Evolutionary conservation across 805 yeast genomes (phyloP).

Genomic region (Yarrowia sp.): DNA sequence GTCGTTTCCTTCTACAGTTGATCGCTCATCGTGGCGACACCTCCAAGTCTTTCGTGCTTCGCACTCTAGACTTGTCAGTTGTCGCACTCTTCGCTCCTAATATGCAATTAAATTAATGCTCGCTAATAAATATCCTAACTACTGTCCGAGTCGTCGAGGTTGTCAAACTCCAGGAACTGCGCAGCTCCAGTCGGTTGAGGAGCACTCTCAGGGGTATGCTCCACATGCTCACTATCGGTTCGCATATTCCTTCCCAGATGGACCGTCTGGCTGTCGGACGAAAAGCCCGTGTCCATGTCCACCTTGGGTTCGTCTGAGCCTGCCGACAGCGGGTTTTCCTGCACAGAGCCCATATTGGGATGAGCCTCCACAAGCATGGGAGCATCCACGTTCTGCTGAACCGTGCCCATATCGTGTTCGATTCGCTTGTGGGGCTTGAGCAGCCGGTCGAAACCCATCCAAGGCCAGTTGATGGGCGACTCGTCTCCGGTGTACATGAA

Average conservation of each 20-base stretch:
- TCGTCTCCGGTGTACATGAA: constrained; percentile 61
- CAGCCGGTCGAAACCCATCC: constrained; percentile 45
- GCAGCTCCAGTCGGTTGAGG: constrained; percentile 23
- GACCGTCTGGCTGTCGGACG: constrained; percentile 26
- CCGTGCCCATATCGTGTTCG: constrained; percentile 36
- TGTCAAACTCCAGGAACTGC: constrained; percentile 25
- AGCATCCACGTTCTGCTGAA: constrained; percentile 7
- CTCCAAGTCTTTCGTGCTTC: no score
- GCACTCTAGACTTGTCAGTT: no score
- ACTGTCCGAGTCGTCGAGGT: constrained; percentile 26
- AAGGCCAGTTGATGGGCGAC: constrained; percentile 59
- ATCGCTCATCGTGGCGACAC: no score
- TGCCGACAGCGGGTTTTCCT: constrained; percentile 10
- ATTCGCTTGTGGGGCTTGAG: constrained; percentile 16
- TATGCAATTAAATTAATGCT: constrained; percentile 4
- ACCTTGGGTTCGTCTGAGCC: constrained; percentile 4
- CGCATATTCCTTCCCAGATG: neutral
- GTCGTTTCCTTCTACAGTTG: no score
- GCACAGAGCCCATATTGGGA: constrained; percentile 14
- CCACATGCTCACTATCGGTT: constrained; percentile 9
- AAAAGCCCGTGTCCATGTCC: constrained; percentile 9
- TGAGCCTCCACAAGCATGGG: constrained; percentile 25
- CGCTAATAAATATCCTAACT: constrained; percentile 18
- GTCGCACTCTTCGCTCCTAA: no score
- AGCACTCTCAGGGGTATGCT: neutral